phyloP scores from a whole-genome alignment of 2,329 filamentous ascomycete species.

The Corniculantispora saksenae region DNA sequence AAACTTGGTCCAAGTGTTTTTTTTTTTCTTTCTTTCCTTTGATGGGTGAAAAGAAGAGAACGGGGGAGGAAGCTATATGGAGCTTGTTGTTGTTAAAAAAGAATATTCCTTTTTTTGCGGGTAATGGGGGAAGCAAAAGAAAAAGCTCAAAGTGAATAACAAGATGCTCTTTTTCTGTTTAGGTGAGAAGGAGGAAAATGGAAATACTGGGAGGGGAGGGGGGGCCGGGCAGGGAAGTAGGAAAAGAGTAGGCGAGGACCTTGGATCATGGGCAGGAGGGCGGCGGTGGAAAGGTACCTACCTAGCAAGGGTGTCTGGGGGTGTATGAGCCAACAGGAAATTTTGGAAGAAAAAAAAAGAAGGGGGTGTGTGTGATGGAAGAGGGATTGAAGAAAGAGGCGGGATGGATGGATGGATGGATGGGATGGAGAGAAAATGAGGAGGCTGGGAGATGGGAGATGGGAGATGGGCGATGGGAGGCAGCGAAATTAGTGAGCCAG shows the following conservation, averaged over 20 bases:
- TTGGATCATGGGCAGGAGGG: conserved; percentile 12
- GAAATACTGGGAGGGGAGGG: not conserved
- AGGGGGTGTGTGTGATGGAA: too few relatives aligned
- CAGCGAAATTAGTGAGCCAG: too few relatives aligned
- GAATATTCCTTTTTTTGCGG: not conserved
- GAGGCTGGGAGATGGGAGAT: conserved; percentile 13
- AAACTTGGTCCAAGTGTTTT: not conserved
- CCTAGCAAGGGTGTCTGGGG: not conserved
- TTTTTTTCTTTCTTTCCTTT: too few relatives aligned
- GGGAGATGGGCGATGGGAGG: too few relatives aligned
- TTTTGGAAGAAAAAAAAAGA: not conserved
- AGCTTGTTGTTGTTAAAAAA: conserved; percentile 18
- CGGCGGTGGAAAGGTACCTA: conserved; percentile 11
- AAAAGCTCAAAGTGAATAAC: conserved; percentile 1
- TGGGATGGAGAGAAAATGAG: not conserved
- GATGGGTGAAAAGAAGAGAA: not conserved
- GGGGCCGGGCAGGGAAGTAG: not conserved
- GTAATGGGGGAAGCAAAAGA: conserved; percentile 7
- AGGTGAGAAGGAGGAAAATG: conserved; percentile 12
- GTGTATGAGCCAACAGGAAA: not conserved
- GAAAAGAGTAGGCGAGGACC: not conserved
- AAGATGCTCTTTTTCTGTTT: conserved; percentile 13
- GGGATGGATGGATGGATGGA: too few relatives aligned
- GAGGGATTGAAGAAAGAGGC: too few relatives aligned
- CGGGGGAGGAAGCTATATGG: not conserved